phyloP scores from a whole-genome alignment of 169 alveolate species.

The Eimeria tenella region DNA sequence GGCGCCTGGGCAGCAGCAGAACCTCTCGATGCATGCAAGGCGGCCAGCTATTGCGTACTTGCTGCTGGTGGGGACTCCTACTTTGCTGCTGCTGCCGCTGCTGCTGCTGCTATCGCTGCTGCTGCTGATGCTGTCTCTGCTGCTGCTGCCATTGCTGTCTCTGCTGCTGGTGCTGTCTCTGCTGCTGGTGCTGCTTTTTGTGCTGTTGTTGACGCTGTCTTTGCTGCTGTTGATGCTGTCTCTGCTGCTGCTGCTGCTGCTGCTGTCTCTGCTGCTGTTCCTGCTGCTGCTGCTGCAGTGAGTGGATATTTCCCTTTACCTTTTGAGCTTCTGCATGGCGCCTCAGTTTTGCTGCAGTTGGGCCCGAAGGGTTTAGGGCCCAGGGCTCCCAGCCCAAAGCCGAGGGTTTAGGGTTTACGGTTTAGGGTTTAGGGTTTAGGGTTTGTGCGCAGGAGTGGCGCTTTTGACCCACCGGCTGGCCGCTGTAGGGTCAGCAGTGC shows the following conservation, averaged over 20 bases:
- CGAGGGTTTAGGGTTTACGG: too few relatives aligned
- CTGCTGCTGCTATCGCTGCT: background rate
- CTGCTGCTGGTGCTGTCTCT: too few relatives aligned
- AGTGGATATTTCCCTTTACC: background rate
- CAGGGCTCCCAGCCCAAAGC: too few relatives aligned
- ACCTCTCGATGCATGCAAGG: conserved; percentile 43
- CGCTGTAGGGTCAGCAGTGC: conserved; percentile 36
- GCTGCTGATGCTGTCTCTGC: background rate
- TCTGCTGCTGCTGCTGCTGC: too few relatives aligned
- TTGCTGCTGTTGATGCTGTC: too few relatives aligned
- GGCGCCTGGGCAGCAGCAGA: conserved; percentile 63
- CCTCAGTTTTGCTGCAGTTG: too few relatives aligned
- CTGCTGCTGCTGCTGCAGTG: background rate
- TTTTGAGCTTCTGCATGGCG: background rate
- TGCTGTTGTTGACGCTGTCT: too few relatives aligned
- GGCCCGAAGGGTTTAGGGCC: too few relatives aligned
- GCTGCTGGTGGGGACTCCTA: conserved; percentile 12
- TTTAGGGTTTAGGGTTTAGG: too few relatives aligned
- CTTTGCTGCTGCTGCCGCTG: conserved; percentile 4
- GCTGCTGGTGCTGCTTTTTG: too few relatives aligned
- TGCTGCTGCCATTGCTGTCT: background rate
- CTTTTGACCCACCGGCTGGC: conserved; percentile 34
- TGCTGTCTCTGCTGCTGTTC: too few relatives aligned
- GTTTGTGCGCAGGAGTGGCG: conserved; percentile 37
- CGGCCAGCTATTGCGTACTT: conserved; percentile 18